phyloP scores from a whole-genome alignment of 495 filamentous ascomycete species.

The Viridothelium virens region DNA sequence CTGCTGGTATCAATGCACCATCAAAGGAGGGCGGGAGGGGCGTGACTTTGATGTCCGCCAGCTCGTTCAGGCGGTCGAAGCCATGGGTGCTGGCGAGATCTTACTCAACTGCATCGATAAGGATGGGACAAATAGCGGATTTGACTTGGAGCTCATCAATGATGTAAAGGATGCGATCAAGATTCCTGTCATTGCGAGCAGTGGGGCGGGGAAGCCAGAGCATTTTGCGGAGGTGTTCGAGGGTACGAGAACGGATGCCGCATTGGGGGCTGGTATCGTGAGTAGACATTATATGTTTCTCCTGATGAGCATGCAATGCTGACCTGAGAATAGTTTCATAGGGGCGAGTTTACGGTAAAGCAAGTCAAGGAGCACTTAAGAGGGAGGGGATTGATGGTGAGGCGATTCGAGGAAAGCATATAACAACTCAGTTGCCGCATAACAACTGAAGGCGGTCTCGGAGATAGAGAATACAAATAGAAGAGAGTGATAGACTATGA shows the following conservation, averaged over 20 bases:
- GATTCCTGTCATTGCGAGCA: slow-evolving; percentile 94
- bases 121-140: slow-evolving; percentile 90
- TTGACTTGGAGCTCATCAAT: slow-evolving; percentile 84
- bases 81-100: slow-evolving; percentile 92
- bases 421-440: slow-evolving; percentile 14
- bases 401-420: slow-evolving; percentile 56
- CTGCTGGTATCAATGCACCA: slow-evolving; percentile 98
- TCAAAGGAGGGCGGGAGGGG: slow-evolving; percentile 87
- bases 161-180: slow-evolving; percentile 74
- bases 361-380: slow-evolving; percentile 83
- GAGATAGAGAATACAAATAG: too few species aligned
- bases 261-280: slow-evolving; percentile 89
- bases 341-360: slow-evolving; percentile 86
- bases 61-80: slow-evolving; percentile 80
- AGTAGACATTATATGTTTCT: slow-evolving; percentile 27
- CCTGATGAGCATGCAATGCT: slow-evolving; percentile 17
- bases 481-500: too few species aligned
- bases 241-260: slow-evolving; percentile 80
- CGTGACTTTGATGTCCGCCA: slow-evolving; percentile 85
- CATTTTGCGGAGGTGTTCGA: slow-evolving; percentile 91
- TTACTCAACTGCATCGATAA: slow-evolving; percentile 96
- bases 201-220: slow-evolving; percentile 78
- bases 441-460: too few species aligned
- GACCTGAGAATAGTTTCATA: slow-evolving; percentile 60
- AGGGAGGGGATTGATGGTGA: slow-evolving; percentile 62